Conservation (phyloP, 1,284 basidiomycete species). For the Tilletia setariae region DNA sequence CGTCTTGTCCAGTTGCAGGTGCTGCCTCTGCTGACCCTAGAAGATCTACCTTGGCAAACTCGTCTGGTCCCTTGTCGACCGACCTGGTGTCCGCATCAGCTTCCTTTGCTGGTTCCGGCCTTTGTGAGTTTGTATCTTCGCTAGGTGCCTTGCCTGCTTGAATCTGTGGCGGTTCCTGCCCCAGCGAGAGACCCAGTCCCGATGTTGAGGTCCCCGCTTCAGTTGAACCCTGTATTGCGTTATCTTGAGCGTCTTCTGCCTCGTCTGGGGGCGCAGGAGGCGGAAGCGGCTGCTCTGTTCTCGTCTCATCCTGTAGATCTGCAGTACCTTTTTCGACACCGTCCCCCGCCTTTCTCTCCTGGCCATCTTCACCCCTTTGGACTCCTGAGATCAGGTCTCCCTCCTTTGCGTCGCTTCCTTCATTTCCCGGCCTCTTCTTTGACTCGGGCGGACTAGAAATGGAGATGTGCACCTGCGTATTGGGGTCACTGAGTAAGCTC, state of each 20-base stretch:
- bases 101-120: not conserved
- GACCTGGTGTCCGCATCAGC: constrained; percentile 17
- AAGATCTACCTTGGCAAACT: not conserved
- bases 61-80: not conserved
- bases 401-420: not conserved
- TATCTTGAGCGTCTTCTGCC: not conserved
- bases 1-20: constrained; percentile 15
- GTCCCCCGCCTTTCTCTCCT: not conserved
- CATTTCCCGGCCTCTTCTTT: too few species aligned
- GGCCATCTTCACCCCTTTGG: too few species aligned
- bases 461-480: constrained; percentile 7
- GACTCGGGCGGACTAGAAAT: not conserved
- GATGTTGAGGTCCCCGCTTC: not conserved
- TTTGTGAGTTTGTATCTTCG: too few species aligned
- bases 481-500: not conserved
- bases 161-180: too few species aligned
- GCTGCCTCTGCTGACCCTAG: not conserved
- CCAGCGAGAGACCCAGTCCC: not conserved
- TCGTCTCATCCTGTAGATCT: not conserved
- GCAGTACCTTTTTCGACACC: not conserved
- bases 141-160: too few species aligned
- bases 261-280: constrained; percentile 6
- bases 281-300: not conserved
- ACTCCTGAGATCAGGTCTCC: too few species aligned
- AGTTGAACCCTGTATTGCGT: not conserved